phyloP scores from a whole-genome alignment of 2,329 filamentous ascomycete genomes.

The Rhinocladiella similis region DNA sequence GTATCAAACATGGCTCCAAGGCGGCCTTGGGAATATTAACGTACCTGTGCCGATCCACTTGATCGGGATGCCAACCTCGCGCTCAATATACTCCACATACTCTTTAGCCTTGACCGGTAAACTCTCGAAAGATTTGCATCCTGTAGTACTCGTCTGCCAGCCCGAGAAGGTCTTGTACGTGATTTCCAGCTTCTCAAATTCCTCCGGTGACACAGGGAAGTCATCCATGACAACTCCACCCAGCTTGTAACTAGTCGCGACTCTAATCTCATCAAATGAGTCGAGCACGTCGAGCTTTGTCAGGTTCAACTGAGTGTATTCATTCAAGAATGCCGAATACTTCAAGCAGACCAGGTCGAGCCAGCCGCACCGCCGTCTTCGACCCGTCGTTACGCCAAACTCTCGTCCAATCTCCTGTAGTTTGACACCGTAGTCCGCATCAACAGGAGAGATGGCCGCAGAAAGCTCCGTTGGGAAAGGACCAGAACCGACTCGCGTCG shows the following conservation, averaged over 20 bases:
- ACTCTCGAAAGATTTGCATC: constrained; percentile 56
- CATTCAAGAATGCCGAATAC: constrained; percentile 58
- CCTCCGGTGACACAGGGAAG: constrained; percentile 59
- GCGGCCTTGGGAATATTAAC: neutral
- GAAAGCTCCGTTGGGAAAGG: constrained; percentile 61
- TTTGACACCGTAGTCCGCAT: constrained; percentile 43
- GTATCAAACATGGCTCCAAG: neutral
- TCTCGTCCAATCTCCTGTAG: constrained; percentile 53
- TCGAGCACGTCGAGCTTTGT: constrained; percentile 67
- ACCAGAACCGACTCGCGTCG: constrained; percentile 59
- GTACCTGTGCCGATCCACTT: constrained; percentile 62
- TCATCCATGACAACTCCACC: constrained; percentile 52
- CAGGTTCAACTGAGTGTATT: constrained; percentile 59
- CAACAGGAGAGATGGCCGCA: constrained; percentile 20
- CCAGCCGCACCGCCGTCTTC: constrained; percentile 64
- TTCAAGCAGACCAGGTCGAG: constrained; percentile 65
- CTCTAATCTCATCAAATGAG: constrained; percentile 63
- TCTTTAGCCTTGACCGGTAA: constrained; percentile 58
- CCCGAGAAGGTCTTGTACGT: constrained; percentile 61
- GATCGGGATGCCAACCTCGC: constrained; percentile 55
- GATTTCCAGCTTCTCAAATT: constrained; percentile 52
- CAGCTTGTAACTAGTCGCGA: constrained; percentile 58
- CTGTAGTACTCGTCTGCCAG: constrained; percentile 62
- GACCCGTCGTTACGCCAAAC: constrained; percentile 61
- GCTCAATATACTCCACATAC: constrained; percentile 64